phyloP scores from a whole-genome alignment of 495 filamentous ascomycete genomes.

The Niebla homalea region DNA sequence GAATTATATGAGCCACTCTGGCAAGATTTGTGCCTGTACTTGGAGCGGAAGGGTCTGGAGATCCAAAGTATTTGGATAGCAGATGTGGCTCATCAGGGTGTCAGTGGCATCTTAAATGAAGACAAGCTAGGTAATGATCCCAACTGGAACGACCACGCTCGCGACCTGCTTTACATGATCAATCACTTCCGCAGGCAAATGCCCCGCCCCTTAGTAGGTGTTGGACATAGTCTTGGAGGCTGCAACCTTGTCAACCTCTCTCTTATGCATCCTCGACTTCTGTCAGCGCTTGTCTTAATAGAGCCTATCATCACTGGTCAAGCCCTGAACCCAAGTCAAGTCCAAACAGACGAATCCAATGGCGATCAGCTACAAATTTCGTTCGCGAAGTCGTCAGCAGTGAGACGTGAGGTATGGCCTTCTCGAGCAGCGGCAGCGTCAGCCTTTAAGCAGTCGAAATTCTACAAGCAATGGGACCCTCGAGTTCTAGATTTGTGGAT shows the following conservation, averaged over 20 bases:
- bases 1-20: conserved; percentile 84
- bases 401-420: conserved; percentile 60
- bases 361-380: conserved; percentile 1
- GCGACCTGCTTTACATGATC: conserved; percentile 78
- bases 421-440: conserved; percentile 46
- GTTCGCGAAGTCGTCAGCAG: conserved; percentile 41
- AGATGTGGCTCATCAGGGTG: conserved; percentile 66
- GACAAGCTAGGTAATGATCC: conserved; percentile 63
- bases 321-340: conserved; percentile 2
- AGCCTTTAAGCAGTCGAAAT: conserved; percentile 44
- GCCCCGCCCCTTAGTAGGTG: conserved; percentile 74
- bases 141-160: conserved; percentile 74
- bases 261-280: conserved; percentile 69
- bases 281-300: conserved; percentile 61
- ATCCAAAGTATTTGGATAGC: conserved; percentile 79
- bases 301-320: conserved; percentile 63
- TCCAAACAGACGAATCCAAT: not conserved
- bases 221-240: conserved; percentile 86
- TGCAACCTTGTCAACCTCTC: conserved; percentile 47
- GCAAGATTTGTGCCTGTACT: conserved; percentile 51
- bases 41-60: conserved; percentile 43
- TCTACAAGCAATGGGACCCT: conserved; percentile 65
- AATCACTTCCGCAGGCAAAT: conserved; percentile 73
- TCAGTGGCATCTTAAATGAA: conserved; percentile 65
- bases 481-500: conserved; percentile 56